A percentile compares a stretch with the other conserved stretches of the same genome.
These are phyloP conservation scores for Hemerocallis citrina DNA, from an alignment of 106 monocot genomes.

Conservation along the genomic window DNA sequence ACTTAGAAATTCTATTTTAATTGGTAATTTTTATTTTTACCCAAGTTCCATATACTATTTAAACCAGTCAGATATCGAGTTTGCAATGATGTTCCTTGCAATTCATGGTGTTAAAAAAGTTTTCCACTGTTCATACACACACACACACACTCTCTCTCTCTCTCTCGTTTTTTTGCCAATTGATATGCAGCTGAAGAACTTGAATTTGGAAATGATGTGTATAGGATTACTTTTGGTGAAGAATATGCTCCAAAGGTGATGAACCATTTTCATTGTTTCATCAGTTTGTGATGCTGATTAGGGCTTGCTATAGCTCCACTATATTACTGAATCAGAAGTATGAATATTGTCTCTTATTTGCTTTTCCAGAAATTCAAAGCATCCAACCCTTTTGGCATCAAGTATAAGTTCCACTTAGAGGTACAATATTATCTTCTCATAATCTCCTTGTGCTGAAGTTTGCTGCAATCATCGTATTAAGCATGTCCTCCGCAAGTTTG, in stretches of 20 bases:
- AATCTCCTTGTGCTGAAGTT: too few relatives aligned
- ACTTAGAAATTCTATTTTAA: too few relatives aligned
- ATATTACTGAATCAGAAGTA: background rate
- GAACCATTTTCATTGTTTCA: background rate
- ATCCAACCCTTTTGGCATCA: conserved; percentile 86
- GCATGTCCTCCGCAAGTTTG: too few relatives aligned
- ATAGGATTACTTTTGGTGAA: conserved; percentile 83
- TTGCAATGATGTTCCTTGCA: too few relatives aligned
- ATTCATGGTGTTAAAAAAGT: too few relatives aligned
- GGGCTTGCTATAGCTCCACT: background rate
- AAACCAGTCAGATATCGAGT: too few relatives aligned
- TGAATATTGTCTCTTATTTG: conserved; percentile 1
- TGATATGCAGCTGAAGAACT: conserved; percentile 74
- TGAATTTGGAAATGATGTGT: conserved; percentile 89
- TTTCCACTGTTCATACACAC: too few relatives aligned
- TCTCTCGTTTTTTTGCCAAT: background rate
- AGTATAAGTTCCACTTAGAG: conserved; percentile 99
- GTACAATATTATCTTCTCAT: too few relatives aligned
- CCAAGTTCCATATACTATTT: too few relatives aligned
- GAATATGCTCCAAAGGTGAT: conserved; percentile 71
- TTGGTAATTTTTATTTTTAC: too few relatives aligned
- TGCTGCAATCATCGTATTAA: too few relatives aligned
- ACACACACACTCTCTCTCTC: background rate
- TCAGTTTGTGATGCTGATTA: background rate
- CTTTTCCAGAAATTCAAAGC: conserved; percentile 77